phyloP scores from a whole-genome alignment of 1,284 basidiomycete species.

The Rhodotorula mucilaginosa region DNA sequence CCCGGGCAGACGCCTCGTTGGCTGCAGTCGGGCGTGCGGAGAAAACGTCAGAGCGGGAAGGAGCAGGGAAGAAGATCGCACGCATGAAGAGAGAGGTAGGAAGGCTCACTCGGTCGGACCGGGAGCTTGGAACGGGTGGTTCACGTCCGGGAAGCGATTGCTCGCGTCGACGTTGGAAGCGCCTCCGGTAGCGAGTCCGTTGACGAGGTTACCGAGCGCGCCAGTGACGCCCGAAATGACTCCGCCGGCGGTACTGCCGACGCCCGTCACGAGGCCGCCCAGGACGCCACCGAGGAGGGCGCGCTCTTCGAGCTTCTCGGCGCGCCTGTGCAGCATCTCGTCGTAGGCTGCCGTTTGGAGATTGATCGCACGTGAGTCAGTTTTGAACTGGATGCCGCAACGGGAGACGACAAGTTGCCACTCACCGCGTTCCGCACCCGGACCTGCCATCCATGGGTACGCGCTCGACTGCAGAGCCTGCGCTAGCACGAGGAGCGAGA shows the following conservation, averaged over 20 bases:
- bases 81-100: not conserved
- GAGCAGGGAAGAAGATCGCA: too few relatives aligned
- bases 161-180: not conserved
- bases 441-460: slow-evolving; percentile 14
- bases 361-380: too few relatives aligned
- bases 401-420: too few relatives aligned
- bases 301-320: slow-evolving; percentile 3
- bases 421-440: slow-evolving; percentile 2
- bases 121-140: slow-evolving; percentile 42
- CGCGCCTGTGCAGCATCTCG: not conserved
- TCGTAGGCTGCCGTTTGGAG: not conserved
- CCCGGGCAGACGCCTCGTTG: slow-evolving; percentile 48
- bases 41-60: not conserved
- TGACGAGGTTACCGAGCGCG: slow-evolving; percentile 4
- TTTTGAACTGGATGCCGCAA: not conserved
- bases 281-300: not conserved
- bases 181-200: not conserved
- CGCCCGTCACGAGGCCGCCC: not conserved
- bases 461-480: not conserved
- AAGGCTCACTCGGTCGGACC: slow-evolving; percentile 35
- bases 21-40: not conserved
- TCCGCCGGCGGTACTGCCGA: not conserved
- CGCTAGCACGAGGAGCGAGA: not conserved
- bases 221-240: slow-evolving; percentile 6
- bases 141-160: slow-evolving; percentile 5